phyloP scores from a whole-genome alignment of 2,329 filamentous ascomycete genomes.

The Albifimbria verrucaria region DNA sequence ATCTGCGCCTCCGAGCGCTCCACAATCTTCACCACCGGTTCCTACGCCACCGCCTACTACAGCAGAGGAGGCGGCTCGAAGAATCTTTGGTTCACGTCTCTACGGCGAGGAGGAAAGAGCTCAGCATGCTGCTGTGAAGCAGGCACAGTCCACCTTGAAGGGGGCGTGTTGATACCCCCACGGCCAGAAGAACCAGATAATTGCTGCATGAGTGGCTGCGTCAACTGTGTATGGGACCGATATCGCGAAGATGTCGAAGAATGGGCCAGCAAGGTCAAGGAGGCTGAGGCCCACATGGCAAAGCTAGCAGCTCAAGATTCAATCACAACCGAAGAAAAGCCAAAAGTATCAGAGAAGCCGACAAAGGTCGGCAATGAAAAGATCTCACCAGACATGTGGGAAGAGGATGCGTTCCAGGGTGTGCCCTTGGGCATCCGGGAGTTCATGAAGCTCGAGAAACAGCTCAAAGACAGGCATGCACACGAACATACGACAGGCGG shows the following conservation, averaged over 20 bases:
- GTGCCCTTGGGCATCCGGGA: conserved; percentile 91
- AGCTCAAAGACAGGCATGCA: conserved; percentile 70
- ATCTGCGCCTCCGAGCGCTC: conserved; percentile 1
- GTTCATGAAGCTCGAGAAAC: conserved; percentile 97
- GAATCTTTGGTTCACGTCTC: conserved; percentile 80
- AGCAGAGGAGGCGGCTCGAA: conserved; percentile 53
- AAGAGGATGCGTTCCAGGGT: conserved; percentile 69
- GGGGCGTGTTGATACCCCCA: conserved; percentile 80
- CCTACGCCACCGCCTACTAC: conserved; percentile 28
- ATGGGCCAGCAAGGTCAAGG: conserved; percentile 66
- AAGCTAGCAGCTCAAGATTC: conserved; percentile 38
- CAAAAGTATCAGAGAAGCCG: conserved; percentile 79
- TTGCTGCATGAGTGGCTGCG: conserved; percentile 98
- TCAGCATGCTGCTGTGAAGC: conserved; percentile 55
- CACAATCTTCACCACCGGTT: conserved; percentile 5
- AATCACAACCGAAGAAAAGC: conserved; percentile 48
- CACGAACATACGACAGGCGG: conserved; percentile 49
- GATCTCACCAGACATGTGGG: conserved; percentile 51
- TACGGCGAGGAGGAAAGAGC: conserved; percentile 69
- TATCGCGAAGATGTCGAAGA: conserved; percentile 91
- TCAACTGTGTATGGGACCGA: conserved; percentile 94
- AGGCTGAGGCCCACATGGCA: conserved; percentile 54
- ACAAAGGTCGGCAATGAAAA: conserved; percentile 41
- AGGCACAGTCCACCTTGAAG: conserved; percentile 59
- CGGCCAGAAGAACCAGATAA: conserved; percentile 89